Evolutionary conservation across 306 rosid genomes (phyloP), one percentile per base, ranked within the genome.

Genomic region (Trifolium repens): DNA sequence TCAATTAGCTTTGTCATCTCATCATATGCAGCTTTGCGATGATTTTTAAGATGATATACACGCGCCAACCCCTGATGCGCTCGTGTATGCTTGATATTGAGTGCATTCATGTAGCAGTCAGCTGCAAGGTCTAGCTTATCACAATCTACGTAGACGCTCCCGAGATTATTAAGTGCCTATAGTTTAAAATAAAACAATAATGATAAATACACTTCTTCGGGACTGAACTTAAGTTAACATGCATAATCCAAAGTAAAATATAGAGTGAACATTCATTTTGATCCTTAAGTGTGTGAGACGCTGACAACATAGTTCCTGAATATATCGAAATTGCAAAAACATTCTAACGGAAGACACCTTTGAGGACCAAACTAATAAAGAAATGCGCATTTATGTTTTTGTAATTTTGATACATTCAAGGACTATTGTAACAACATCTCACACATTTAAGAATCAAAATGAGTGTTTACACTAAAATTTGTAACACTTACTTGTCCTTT

Each of bases 41-140:
- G 86, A 81, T 86, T 85, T 82, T 88, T 88, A 70, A 91, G 91
- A 88, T 89, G 91, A 86, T 87, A 85, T 46, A 93, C 98, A 47
- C 98, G 96, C 46, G 98, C 98, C 68, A 93, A 82, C 54, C 98
- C 98, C 69, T 93, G 98, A 88, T 93, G 98, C 22, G 98, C 98
- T 46, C 98, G 80, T 19, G 96, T 90, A 84, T 93, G 98, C 83
- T 93, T 88, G 83, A 93, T 93, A 82, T 90, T 85, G 37, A 93
- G 96, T 50, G 98, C 98, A 85, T 81, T 91, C 78, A 71, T 83
- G 87, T 93, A 93, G 86, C 98, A 93, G 72, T 93, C 98, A 55
- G 96, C 92, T 59, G 98, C 98, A 67, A 86, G 91, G 87, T 93
- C 98, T 77, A 91, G 73, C 82, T 90, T 89, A 52, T 89, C 94